phyloP scores from a whole-genome alignment of 106 monocot genomes.

The Iris macrosiphon region DNA sequence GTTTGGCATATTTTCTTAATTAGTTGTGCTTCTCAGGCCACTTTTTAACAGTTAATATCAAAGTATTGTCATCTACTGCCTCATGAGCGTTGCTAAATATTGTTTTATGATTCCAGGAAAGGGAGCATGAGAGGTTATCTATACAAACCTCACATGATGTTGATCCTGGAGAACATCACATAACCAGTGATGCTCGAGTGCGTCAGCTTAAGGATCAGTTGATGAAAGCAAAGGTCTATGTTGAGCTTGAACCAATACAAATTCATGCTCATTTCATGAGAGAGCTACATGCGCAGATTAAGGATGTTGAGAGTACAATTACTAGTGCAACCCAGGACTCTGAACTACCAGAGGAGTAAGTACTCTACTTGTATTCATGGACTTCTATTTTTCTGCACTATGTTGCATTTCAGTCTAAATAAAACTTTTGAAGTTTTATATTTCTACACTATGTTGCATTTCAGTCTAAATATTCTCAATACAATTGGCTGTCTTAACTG shows the following conservation, averaged over 20 bases:
- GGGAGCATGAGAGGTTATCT: no score
- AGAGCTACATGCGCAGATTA: constrained; percentile 42
- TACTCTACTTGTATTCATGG: neutral
- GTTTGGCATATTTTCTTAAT: no score
- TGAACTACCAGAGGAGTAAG: constrained; percentile 45
- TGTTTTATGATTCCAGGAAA: no score
- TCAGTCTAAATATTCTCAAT: neutral
- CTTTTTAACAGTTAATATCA: no score
- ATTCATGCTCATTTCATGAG: constrained; percentile 42
- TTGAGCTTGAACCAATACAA: constrained; percentile 37
- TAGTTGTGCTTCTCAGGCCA: no score
- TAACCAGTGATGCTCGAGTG: constrained; percentile 44
- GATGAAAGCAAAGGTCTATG: constrained; percentile 59
- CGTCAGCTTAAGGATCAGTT: constrained; percentile 59
- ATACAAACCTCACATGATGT: no score
- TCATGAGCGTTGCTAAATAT: no score
- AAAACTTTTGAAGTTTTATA: neutral
- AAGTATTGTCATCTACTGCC: no score
- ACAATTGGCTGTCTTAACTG: neutral
- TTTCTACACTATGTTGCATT: neutral
- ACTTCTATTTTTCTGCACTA: no score
- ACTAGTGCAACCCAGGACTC: constrained; percentile 52
- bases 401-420: neutral
- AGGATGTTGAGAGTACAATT: constrained; percentile 45
- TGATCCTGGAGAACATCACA: no score